These are phyloP conservation scores for Entomortierella chlamydospora DNA, from an alignment of 192 early-diverging fungal species.

Conservation along the genomic window DNA sequence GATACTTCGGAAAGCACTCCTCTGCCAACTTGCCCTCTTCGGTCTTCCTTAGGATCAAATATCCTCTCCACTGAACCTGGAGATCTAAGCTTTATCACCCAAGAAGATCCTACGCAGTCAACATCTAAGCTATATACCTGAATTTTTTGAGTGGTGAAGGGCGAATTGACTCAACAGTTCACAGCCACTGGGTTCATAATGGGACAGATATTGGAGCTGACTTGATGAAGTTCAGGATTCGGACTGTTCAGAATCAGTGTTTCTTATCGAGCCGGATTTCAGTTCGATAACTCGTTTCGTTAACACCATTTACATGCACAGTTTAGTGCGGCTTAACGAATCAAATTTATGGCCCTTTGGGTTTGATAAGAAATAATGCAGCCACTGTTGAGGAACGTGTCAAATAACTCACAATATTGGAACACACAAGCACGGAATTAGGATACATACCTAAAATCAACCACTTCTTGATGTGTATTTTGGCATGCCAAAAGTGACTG, in stretches of 20 bases:
- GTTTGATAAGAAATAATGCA: too few relatives aligned
- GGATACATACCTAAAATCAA: conserved; percentile 31
- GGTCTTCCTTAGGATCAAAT: neutral
- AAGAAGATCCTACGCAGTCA: conserved; percentile 1
- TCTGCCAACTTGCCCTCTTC: neutral
- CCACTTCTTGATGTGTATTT: conserved; percentile 13
- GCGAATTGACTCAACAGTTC: conserved; percentile 1
- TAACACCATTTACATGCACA: too few relatives aligned
- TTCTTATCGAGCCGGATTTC: too few relatives aligned
- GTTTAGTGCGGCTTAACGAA: too few relatives aligned
- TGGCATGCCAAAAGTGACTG: conserved; percentile 9
- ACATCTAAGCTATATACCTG: neutral
- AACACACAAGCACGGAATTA: conserved; percentile 19
- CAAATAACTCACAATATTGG: conserved; percentile 16
- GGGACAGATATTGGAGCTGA: neutral
- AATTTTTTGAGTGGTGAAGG: conserved; percentile 1
- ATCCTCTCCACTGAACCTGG: neutral
- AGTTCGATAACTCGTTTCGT: too few relatives aligned
- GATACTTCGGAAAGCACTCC: neutral
- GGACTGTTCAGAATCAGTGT: conserved; percentile 1
- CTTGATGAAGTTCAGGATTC: conserved; percentile 6
- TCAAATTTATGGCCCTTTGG: too few relatives aligned
- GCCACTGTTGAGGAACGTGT: conserved; percentile 14
- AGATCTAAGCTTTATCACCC: neutral
- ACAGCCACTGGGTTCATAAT: conserved; percentile 5